Percentiles rank a stretch among this genome's conserved stretches.
phyloP scores from a whole-genome alignment of 2,329 filamentous ascomycete species.

The Trichoderma guizhouense region DNA sequence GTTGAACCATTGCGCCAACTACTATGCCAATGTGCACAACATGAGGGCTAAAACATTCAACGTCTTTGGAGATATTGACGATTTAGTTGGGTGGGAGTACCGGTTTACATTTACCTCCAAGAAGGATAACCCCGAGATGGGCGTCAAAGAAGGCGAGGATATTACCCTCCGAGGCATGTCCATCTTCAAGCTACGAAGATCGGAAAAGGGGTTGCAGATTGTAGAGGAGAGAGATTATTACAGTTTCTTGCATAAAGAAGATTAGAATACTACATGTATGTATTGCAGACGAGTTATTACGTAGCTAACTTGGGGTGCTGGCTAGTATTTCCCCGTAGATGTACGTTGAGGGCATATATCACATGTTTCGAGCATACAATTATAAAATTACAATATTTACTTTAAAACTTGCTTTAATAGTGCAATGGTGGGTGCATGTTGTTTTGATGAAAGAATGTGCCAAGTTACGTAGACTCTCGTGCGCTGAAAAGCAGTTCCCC shows the following conservation, averaged over 20 bases:
- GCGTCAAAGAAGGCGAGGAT: not conserved
- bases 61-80: not conserved
- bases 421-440: not conserved
- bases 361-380: too few relatives aligned
- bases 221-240: not conserved
- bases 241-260: not conserved
- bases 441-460: not conserved
- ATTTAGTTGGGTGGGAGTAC: constrained; percentile 1
- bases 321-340: too few relatives aligned
- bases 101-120: constrained; percentile 5
- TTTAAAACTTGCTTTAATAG: not conserved
- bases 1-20: not conserved
- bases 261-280: not conserved
- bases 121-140: constrained; percentile 2
- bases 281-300: not conserved
- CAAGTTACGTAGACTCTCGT: not conserved
- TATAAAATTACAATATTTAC: too few relatives aligned
- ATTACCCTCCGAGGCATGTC: not conserved
- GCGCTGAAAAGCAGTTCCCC: not conserved
- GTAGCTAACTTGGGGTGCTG: too few relatives aligned
- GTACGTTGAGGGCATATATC: too few relatives aligned
- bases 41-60: constrained; percentile 1
- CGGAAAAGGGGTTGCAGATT: constrained; percentile 1
- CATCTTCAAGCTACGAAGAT: not conserved
- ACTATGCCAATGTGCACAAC: constrained; percentile 2